A percentile compares a stretch with the other conserved stretches of the same genome.
phyloP scores from a whole-genome alignment of 2,329 filamentous ascomycete species.

The Cladophialophora immunda region DNA sequence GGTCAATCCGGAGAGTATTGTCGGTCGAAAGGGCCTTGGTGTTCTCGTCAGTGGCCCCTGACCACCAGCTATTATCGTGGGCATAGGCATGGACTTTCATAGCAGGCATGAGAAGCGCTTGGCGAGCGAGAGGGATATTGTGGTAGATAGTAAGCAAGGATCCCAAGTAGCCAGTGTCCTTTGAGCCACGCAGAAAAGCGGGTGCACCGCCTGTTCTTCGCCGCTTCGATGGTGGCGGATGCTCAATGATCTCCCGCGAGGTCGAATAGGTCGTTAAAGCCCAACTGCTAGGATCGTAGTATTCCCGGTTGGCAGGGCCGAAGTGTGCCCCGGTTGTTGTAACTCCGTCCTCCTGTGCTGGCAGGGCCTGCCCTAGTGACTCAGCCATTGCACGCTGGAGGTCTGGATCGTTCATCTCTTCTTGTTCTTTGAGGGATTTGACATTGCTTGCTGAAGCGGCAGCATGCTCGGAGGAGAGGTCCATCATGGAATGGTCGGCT shows the following conservation, averaged over 20 bases:
- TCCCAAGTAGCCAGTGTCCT: conserved; percentile 63
- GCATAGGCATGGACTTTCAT: conserved; percentile 61
- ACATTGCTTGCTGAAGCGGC: conserved; percentile 40
- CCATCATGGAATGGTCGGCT: conserved; percentile 46
- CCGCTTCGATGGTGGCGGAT: conserved; percentile 61
- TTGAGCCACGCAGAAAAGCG: conserved; percentile 65
- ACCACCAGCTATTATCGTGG: conserved; percentile 69
- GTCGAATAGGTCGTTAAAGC: conserved; percentile 61
- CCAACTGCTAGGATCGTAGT: conserved; percentile 61
- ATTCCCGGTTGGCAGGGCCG: conserved; percentile 62
- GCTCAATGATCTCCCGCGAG: conserved; percentile 62
- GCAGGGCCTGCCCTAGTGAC: conserved; percentile 53
- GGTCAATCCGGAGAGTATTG: conserved; percentile 46
- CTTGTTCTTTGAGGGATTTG: conserved; percentile 46
- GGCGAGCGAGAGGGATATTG: conserved; percentile 66
- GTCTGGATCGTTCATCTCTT: conserved; percentile 53
- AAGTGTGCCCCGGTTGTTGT: conserved; percentile 56
- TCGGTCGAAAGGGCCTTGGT: conserved; percentile 60
- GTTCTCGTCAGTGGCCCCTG: conserved; percentile 61
- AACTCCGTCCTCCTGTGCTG: conserved; percentile 65
- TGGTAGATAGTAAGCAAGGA: conserved; percentile 69
- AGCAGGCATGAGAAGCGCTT: conserved; percentile 62
- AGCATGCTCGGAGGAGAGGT: conserved; percentile 44
- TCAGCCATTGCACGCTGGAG: conserved; percentile 57
- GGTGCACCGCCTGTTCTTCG: conserved; percentile 60